Percentiles rank a stretch among this genome's conserved stretches.
These are phyloP conservation scores for Tolypocladium pustulatum DNA, from an alignment of 2,329 filamentous ascomycete species.

Conservation along the genomic window DNA sequence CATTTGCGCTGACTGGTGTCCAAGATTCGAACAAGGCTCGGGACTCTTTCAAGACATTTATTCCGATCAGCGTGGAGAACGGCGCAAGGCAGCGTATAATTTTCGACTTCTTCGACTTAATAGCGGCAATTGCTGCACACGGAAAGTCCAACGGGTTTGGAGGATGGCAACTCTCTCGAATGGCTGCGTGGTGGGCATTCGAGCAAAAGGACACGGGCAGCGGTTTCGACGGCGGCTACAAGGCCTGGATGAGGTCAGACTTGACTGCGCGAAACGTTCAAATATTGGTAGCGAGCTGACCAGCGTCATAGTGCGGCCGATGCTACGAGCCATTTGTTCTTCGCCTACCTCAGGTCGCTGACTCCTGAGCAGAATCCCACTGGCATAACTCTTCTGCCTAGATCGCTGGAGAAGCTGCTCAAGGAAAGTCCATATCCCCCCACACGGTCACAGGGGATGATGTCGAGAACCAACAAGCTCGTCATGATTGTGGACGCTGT, in stretches of 20 bases:
- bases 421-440: slow-evolving; percentile 94
- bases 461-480: slow-evolving; percentile 74
- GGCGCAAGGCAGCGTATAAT: slow-evolving; percentile 79
- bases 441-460: slow-evolving; percentile 62
- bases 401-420: slow-evolving; percentile 81
- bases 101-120: slow-evolving; percentile 90
- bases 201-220: slow-evolving; percentile 78
- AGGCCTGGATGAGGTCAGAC: slow-evolving; percentile 70
- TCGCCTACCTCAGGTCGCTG: slow-evolving; percentile 86
- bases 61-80: slow-evolving; percentile 85
- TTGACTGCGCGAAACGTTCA: not conserved
- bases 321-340: slow-evolving; percentile 94
- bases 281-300: slow-evolving; percentile 2
- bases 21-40: slow-evolving; percentile 83
- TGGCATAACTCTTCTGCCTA: slow-evolving; percentile 76
- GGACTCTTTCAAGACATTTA: slow-evolving; percentile 93
- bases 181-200: slow-evolving; percentile 98
- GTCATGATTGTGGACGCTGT: slow-evolving; percentile 95
- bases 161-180: slow-evolving; percentile 84
- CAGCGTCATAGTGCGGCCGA: slow-evolving; percentile 64
- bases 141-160: slow-evolving; percentile 89
- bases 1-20: not conserved
- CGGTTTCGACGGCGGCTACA: slow-evolving; percentile 92
- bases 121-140: slow-evolving; percentile 84
- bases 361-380: slow-evolving; percentile 69